Base-by-base conservation (phyloP, 176 grass and related monocot genomes). In the Coix lacrymajobi region DNA sequence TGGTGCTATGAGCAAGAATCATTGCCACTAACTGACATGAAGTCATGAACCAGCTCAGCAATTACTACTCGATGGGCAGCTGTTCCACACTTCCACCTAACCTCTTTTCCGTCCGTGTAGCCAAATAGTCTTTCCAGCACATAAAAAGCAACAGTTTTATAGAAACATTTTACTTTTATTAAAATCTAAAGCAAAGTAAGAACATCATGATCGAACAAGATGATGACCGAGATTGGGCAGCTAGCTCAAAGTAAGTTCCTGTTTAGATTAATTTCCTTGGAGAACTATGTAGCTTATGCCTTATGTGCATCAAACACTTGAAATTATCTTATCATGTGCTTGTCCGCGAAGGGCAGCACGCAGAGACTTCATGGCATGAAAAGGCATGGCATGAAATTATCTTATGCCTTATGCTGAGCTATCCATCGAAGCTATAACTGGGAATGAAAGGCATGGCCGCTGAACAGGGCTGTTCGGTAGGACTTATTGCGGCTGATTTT, bases 151-250 rank as follows among this genome's bases (percentile, higher is more conserved):
- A 69, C 13, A 45, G 31, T 61, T 67, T 60, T 38, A 25, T 17
- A 69, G 1, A 37, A 30, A 6, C 13, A n/a, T 43, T 85, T 26
- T 72, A 4, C 22, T 29, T 67, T 37, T 45, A 30, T 15, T 51
- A 82, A 68, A 54, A 45, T 16, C 4, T 8, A 77, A 77, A 62
- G 38, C 49, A 33, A 69, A 84, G 31, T 38, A 78, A 64, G 32
- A 49, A 14, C 75, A 84, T 69, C 40, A 76, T 83, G 24, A 75
- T 40, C 46, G 54, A 89, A 80, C 76, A 80, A 80, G 38, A 58
- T 57, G 45, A 36, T 62, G 34, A 41, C n/a, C 15, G n/a, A n/a
- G 26, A 66, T 7, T 37, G 45, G 69, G 10, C 69, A 43, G 60
- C 39, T 49, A 76, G 51, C 44, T 48, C 65, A 60, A 82, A 82